Evolutionary conservation across 306 rosid genomes (phyloP).

Genomic region (Trichosanthes cucumerina): DNA sequence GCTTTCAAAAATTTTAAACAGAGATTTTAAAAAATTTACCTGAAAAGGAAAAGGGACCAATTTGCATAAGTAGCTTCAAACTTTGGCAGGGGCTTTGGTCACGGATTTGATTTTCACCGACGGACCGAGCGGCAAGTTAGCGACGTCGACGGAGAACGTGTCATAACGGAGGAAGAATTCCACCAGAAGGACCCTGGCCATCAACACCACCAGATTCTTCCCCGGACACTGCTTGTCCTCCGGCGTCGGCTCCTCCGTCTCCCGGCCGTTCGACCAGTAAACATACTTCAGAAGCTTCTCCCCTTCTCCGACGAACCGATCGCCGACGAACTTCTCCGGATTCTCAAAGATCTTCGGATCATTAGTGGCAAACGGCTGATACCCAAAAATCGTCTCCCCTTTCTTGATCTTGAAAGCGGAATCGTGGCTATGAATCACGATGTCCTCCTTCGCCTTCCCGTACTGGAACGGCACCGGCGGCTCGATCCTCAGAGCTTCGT

Average conservation of each 20-base stretch:
- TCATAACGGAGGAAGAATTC: constrained; percentile 52
- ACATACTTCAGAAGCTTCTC: constrained; percentile 43
- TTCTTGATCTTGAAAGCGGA: constrained; percentile 47
- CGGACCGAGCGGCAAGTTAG: constrained; percentile 26
- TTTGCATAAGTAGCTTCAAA: background rate
- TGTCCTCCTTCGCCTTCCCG: constrained; percentile 54
- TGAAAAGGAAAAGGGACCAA: background rate
- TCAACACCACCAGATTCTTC: constrained; percentile 37
- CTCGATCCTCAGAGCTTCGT: constrained; percentile 51
- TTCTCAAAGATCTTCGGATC: constrained; percentile 46
- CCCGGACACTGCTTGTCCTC: constrained; percentile 56
- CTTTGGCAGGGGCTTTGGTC: constrained; percentile 17
- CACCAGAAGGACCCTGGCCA: constrained; percentile 39
- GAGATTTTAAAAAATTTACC: background rate
- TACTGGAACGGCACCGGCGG: constrained; percentile 72
- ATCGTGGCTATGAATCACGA: constrained; percentile 44
- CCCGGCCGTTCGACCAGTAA: constrained; percentile 50
- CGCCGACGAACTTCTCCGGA: constrained; percentile 32
- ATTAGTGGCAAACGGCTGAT: constrained; percentile 54
- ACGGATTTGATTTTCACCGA: constrained; percentile 29
- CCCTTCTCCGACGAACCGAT: constrained; percentile 25
- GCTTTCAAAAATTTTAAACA: too few species aligned
- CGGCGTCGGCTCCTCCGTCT: constrained; percentile 33
- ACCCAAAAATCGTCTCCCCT: constrained; percentile 67
- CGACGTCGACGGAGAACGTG: constrained; percentile 27